Evolutionary conservation across 352 stramenopile genomes (phyloP).

Genomic region (Achlya hypogyna): DNA sequence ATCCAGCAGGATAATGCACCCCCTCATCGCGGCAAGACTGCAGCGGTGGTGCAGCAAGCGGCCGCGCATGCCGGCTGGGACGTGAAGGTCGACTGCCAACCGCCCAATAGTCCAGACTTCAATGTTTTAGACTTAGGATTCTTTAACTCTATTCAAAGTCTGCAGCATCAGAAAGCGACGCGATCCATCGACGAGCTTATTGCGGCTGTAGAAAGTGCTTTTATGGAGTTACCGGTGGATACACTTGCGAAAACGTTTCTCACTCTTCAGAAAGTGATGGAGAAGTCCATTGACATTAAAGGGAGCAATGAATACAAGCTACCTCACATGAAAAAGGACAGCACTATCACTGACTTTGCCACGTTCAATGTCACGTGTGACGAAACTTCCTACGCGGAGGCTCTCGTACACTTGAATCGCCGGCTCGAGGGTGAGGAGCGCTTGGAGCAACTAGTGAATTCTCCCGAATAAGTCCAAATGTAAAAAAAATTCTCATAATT

Average conservation of each 20-base stretch:
- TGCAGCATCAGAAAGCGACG: background rate
- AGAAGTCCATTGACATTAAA: conserved; percentile 19
- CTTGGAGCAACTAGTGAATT: too few species aligned
- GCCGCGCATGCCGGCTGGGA: too few species aligned
- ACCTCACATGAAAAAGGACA: conserved; percentile 16
- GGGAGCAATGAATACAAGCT: conserved; percentile 25
- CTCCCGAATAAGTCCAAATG: too few species aligned
- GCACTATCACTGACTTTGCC: background rate
- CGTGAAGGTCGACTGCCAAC: background rate
- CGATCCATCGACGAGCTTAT: conserved; percentile 12
- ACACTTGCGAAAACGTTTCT: conserved; percentile 26
- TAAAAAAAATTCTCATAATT: too few species aligned
- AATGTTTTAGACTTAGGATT: conserved; percentile 4
- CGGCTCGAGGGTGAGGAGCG: too few species aligned
- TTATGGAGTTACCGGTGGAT: conserved; percentile 2
- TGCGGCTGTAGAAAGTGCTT: conserved; percentile 14
- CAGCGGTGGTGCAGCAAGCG: background rate
- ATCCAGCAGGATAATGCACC: conserved; percentile 4
- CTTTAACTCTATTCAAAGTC: conserved; percentile 9
- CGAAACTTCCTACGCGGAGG: background rate
- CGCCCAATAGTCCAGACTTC: conserved; percentile 1
- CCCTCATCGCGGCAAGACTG: background rate
- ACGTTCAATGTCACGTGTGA: background rate
- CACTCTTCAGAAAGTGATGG: conserved; percentile 23
- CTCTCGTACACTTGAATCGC: background rate